Evolutionary conservation across 202 grass and related monocot species (phyloP), one percentile per base, ranked within the genome.

Genomic region (Zizania palustris): DNA sequence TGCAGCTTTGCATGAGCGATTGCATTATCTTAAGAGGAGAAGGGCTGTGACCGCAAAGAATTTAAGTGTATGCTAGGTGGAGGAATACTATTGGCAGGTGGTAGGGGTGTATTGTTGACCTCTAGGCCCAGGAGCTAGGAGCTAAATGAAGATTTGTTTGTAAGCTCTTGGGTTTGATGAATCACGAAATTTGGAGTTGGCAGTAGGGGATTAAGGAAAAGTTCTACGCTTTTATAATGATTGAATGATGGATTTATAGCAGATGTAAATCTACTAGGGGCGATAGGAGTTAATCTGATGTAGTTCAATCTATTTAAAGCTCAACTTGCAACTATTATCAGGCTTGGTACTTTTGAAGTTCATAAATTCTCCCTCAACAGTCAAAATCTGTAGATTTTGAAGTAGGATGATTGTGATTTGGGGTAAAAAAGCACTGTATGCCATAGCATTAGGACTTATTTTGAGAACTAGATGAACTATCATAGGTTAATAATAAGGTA

Each of bases 391-490:
- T 28, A 28, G 2, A 28, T 28, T 28, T 28, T 28, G 28, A 28
- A 28, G 28, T 28, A 28, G 28, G 28, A 28, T 28, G 28, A 28
- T 28, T 28, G 28, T 28, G 28, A 28, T 28, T 28, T 28, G 28
- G 28, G 28, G 28, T 28, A 28, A 64, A 28, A 63, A 75, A 41
- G 51, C 11, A 46, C 38, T 50, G 56, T 62, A 67, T 59, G n/a
- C 35, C 35, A 49, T 33, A 39, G 28, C 22, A 60, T 14, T 64
- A 71, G 48, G 11, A 53, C 65, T 64, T 43, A n/a, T 18, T 36
- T 50, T 67, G 67, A 54, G 51, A 76, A 38, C 55, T 71, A 21
- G 69, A 37, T 65, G 20, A 46, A 39, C 18, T 60, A 35, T 49
- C 41, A 72, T 60, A 11, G 20, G 20, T 35, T 6, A 73, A 38